Evolutionary conservation across 208 protist genomes (phyloP), one percentile per base, ranked within the genome.

Genomic region (Crithidia sp.): DNA sequence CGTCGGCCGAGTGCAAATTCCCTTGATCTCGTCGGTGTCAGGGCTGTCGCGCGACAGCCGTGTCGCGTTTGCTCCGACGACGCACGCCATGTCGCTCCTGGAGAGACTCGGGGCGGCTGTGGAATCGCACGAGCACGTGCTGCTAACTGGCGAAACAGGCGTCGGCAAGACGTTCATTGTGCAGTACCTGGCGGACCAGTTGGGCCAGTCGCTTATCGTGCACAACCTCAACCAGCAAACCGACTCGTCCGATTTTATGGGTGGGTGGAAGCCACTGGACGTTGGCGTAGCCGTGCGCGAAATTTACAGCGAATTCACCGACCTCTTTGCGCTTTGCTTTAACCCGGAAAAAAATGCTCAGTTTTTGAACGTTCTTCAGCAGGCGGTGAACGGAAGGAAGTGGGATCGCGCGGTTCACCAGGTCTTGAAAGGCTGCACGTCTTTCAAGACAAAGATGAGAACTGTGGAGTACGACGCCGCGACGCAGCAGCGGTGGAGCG

Each of bases 221-320:
- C 90, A 99, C 74, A 99, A 99, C 83, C 89, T 99, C 64, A 99
- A 98, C 74, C 98, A 99, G 86, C 99, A 99, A 86, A 99, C 91
- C 5, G 99, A 99, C 71, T 95, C 92, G 56, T 86, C 94, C 28
- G 99, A 99, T 73, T 96, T 99, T 50, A 94, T 99, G 76, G 99
- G 99, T 52, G 99, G 99, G 7, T 99, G 98, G 88, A 98, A 98
- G 77, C 99, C 99, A 17, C 90, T 99, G 12, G 98, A 99, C 68
- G 83, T 99, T 2, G 79, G 86, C 17, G 74, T 93, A 47, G 67
- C 79, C 9, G 86, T 94, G 43, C 79, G 89, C 43, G 78, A 89
- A 47, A 63, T 93, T 10, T 93, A 97, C 58, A 78, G 86, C 10
- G 67, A 76, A 17, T 99, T 99, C 83, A 87, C 89, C 28, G 79